Base-by-base conservation (phyloP, 306 rosid species). In the Prunus armeniaca region DNA sequence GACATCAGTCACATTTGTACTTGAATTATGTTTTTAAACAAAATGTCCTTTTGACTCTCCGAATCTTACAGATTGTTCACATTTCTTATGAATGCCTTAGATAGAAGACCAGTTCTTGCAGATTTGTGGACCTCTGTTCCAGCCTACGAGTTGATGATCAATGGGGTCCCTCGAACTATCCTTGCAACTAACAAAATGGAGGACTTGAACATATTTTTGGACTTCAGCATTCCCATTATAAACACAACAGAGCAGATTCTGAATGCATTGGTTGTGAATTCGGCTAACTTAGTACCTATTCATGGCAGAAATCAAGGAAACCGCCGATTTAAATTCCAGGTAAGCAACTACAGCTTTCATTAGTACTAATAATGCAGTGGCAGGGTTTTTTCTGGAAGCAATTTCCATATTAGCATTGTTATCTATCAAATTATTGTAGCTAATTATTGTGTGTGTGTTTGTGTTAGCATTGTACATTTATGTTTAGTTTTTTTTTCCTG, bases 81-180 rank as follows among this genome's bases (percentile, higher is more conserved):
- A 73, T 79, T 47, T 77, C 47, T 62, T 25, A 71, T 79, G 61
- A 49, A 49, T 77, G 69, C 43, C 76, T 73, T 77, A 90, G 96
- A 90, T 83, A 86, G 91, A 85, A 85, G 96, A 56, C 88, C 89
- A 22, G 88, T 88, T 63, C 75, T 55, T 34, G 91, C 78, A 52
- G 96, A 90, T 71, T 81, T 90, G 45, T 90, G 96, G 96, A 83
- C 96, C 32, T 76, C 91, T n/a, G 88, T 88, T 81, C 87, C 92
- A 65, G 85, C 92, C 17, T 81, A 84, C 15, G 96, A 82, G 82
- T 58, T 90, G 83, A 76, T 79, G 78, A 81, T 88, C 28, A 73
- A 83, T 51, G 89, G 86, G 64, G 75, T 81, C 72, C 91, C 88
- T 73, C 84, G 96, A 79, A 90, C 96, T 34, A 87, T 90, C 24